These are phyloP conservation scores for Emmonsia crescens DNA, from an alignment of 2,329 filamentous ascomycete genomes.

Conservation along the genomic window DNA sequence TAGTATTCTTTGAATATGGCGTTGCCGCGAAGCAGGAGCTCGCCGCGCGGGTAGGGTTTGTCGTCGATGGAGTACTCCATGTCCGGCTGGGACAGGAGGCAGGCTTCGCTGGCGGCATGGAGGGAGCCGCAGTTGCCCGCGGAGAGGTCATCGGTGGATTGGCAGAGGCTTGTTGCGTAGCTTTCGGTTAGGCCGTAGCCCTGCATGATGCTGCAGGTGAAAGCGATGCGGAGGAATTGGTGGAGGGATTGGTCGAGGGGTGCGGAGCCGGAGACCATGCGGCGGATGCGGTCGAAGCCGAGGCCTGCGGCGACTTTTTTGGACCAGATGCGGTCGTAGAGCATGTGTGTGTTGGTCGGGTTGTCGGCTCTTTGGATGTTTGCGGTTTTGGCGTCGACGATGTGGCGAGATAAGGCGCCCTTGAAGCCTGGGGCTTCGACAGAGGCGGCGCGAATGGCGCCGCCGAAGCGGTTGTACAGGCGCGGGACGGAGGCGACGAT, in stretches of 20 bases:
- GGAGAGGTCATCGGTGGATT: constrained; percentile 59
- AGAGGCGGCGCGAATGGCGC: constrained; percentile 68
- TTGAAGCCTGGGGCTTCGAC: constrained; percentile 68
- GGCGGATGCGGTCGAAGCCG: constrained; percentile 61
- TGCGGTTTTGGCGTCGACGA: constrained; percentile 69
- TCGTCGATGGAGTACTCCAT: constrained; percentile 87
- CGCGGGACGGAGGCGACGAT: constrained; percentile 81
- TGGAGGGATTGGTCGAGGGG: constrained; percentile 83
- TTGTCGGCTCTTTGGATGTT: constrained; percentile 60
- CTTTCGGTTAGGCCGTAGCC: constrained; percentile 93
- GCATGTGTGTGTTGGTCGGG: constrained; percentile 50
- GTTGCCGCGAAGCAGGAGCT: constrained; percentile 74
- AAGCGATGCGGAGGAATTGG: constrained; percentile 74
- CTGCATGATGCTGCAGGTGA: constrained; percentile 68
- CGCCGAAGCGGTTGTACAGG: constrained; percentile 81
- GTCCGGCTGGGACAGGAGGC: constrained; percentile 77
- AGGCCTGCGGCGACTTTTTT: constrained; percentile 76
- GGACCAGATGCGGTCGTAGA: constrained; percentile 66
- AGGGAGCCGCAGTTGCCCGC: constrained; percentile 74
- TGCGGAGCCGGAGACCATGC: constrained; percentile 79
- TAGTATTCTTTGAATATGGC: constrained; percentile 77
- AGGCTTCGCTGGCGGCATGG: constrained; percentile 58
- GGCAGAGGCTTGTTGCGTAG: constrained; percentile 65
- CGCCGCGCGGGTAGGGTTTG: constrained; percentile 80
- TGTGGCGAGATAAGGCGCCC: constrained; percentile 68